Evolutionary conservation across 768 basidiomycete genomes (phyloP), one percentile per base, ranked within the genome.

Genomic region (Kwoniella newhampshirensis): DNA sequence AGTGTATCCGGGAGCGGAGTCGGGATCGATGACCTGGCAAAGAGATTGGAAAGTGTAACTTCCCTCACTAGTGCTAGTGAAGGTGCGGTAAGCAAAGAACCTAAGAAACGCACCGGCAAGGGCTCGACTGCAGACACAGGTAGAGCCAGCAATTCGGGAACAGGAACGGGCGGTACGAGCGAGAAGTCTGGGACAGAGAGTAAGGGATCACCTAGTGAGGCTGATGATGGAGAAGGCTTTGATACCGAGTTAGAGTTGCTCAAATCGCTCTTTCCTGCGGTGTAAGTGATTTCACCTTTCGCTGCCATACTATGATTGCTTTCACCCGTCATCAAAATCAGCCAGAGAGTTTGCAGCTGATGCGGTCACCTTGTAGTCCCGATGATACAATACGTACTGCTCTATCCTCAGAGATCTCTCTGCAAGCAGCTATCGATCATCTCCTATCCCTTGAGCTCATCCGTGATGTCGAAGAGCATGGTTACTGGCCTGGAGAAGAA

Each of bases 371-470:
- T 20, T 23, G 13, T 41, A 64, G 63, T 32, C 55, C 62, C 21
- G 27, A 54, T 17, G 27, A 21, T 4, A 51, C 54, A 3, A 25
- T 69, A 12, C 35, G 20, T 5, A 52, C 57, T 7, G 62, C 62
- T 1, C 39, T 66, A 1, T 26, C 39, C n/a, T 36, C 57, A 8
- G 60, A 53, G n/a, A 21, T 43, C 20, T 51, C 37, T 23, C n/a
- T 72, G 13, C 53, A 59, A 55, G 63, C 57, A 13, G 65, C 70
- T 5, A 75, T 73, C 46, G 73, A 75, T 37, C 58, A 70, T 36
- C 66, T 75, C 1, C 59, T 75, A 1, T 72, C 68, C 11, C 46
- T 69, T 21, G 73, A 75, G 41, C 30, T 60, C 15, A 71, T 75
- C 45, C 53, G 63, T 12, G 59, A 67, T 23, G 65, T 60, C 37